Percentiles rank a stretch among this genome's conserved stretches.
These are phyloP conservation scores for Sextonia rubra DNA, from an alignment of 164 flowering plant species.

Conservation along the genomic window DNA sequence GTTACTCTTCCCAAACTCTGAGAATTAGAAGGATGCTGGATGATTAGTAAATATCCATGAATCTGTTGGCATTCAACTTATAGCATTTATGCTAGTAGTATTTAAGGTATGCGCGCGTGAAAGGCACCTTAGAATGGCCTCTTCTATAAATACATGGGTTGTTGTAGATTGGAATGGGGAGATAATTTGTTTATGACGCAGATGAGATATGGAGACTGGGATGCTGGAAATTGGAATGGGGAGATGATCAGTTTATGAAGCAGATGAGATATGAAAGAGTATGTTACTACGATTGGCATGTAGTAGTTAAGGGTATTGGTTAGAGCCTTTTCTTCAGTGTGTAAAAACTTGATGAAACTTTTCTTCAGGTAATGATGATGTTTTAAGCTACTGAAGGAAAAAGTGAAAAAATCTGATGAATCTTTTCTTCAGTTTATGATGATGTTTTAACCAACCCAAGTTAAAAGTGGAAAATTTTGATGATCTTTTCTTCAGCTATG, in stretches of 20 bases:
- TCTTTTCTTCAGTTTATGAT: not conserved
- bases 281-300: not conserved
- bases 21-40: not conserved
- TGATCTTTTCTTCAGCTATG: too few species aligned
- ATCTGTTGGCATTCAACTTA: not conserved
- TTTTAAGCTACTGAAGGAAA: too few species aligned
- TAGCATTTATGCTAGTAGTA: not conserved
- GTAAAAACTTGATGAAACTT: not conserved
- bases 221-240: too few species aligned
- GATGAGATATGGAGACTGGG: not conserved
- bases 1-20: constrained; percentile 14
- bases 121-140: not conserved
- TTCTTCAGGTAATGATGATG: not conserved
- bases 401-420: not conserved
- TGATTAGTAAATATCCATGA: not conserved
- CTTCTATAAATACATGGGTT: not conserved
- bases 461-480: too few species aligned
- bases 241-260: not conserved
- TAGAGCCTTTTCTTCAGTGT: not conserved
- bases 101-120: not conserved
- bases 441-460: not conserved
- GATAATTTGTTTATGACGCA: not conserved
- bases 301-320: not conserved
- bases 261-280: not conserved
- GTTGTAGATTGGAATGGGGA: not conserved